Evolutionary conservation across 768 basidiomycete species (phyloP), one percentile per base, ranked within the genome.

Genomic region (Phanerochaete carnosa): DNA sequence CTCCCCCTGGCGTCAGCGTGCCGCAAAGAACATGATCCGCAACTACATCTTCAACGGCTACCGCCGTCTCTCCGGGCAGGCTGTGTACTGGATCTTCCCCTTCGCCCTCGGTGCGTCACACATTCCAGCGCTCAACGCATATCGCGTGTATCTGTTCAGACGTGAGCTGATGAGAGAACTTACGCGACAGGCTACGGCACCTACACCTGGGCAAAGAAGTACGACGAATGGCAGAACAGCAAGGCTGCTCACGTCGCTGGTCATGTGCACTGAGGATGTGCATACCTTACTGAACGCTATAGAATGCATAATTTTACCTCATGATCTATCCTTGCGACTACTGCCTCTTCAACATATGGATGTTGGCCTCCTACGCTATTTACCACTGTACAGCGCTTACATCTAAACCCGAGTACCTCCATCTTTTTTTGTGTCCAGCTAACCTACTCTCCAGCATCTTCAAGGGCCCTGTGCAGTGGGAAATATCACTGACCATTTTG

Each of bases 21-120:
- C 90, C 19, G 83, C 87, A 45, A 86, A 89, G 51, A 79, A 89
- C 57, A 83, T 87, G 68, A 71, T 94, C 70, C 80, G 81, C 58
- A 84, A 75, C 65, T 96, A 92, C 80, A 71, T 94, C 66, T 92
- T 94, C 83, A 94, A 94, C 75, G 94, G 93, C 37, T 90, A 87
- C 80, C 82, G 81, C 57, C 86, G 95, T 63, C 72, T 94, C 55
- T 84, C 86, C 43, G 79, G 79, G 59, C 89, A 95, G 70, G 77
- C 85, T 32, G 77, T 91, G 45, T 95, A 94, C 78, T 92, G 89
- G 75, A 78, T 84, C 55, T 72, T 93, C 62, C 94, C 95, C 19
- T 82, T 95, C 66, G 86, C 80, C 45, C 66, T 85, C 55, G 93
- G 94, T 95, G 55, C 69, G 91, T 83, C 33, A 5, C 51, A 28